Base-by-base conservation (phyloP, 2,329 filamentous ascomycete species). In the Camillea tinctor region DNA sequence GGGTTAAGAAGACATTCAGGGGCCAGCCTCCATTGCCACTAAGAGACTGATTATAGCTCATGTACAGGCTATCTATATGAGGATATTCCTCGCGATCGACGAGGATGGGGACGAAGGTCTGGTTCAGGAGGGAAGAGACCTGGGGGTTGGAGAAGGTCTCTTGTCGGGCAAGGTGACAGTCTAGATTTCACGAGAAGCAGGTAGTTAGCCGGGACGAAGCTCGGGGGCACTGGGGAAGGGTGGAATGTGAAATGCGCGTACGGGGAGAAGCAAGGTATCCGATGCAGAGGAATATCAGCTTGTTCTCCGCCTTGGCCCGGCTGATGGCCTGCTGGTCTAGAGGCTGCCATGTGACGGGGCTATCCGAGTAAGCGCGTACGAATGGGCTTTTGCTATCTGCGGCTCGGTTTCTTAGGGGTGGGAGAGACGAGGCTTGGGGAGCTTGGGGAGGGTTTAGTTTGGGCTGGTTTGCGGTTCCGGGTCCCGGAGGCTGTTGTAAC, bases 1-100 rank as follows among this genome's bases (percentile, higher is more conserved):
- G 93, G 0, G 95, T 99, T 26, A 98, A 83, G 73, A 99, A 98
- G n/a, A 97, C 88, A 71, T 97, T 98, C 62, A 98, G 79, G 1
- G 95, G 95, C 93, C 95, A 98, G 48, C 95, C 95, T 9, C 93
- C 94, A 1, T 86, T 89, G 20, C 91, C 93, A 60, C 90, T 96
- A 11, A 95, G 94, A 1, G 94, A 94, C 74, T 97, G 93, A 49
- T 97, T 89, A 75, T 97, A 99, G 78, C 97, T 97, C 92, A 97
- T 97, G 75, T 98, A 98, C 65, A 98, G 93, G 63, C 91, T 88
- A 72, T 99, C 95, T 65, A 98, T 87, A 72, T 98, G 93, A 8
- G 94, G 94, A 23, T 94, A 88, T 76, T 97, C 92, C 76, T 99
- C 95, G 61, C 93, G 87, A 75, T 99, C 95, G 70, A 98, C 86